Conservation (phyloP, 805 yeast species). For the Blastobotrys chiropterorum region DNA sequence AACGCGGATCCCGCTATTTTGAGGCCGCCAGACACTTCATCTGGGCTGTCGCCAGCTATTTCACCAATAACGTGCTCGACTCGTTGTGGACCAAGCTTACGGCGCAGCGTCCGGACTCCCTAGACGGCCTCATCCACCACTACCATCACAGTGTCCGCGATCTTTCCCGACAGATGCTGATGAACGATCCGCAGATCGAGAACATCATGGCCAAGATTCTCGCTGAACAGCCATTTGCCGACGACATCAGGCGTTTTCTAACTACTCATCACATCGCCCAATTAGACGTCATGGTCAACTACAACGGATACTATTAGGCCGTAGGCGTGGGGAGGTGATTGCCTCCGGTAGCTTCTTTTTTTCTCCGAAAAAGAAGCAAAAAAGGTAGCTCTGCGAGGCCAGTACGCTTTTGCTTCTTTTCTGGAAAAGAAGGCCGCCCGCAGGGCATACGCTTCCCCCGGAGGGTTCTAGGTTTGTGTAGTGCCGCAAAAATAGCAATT, state of each 20-base stretch:
- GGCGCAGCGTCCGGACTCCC: not conserved
- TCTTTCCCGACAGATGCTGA: not conserved
- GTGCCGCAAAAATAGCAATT: too few species aligned
- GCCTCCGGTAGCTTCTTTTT: too few species aligned
- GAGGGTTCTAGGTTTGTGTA: too few species aligned
- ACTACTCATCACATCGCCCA: not conserved
- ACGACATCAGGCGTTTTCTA: not conserved
- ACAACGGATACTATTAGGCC: not conserved
- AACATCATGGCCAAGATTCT: not conserved
- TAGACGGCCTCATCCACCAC: not conserved
- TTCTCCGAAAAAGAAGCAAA: too few species aligned
- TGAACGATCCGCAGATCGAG: not conserved
- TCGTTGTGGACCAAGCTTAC: not conserved
- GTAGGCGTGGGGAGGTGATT: too few species aligned
- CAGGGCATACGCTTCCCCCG: too few species aligned
- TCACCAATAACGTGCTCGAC: not conserved
- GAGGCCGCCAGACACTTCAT: slow-evolving; percentile 1
- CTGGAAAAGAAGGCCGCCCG: too few species aligned
- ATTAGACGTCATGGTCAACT: not conserved
- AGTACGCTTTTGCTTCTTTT: too few species aligned
- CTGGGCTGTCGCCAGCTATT: not conserved
- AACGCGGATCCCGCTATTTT: not conserved
- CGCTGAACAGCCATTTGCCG: not conserved
- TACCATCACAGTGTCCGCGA: not conserved
- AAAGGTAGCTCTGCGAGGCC: too few species aligned